Evolutionary conservation across 1,284 basidiomycete species (phyloP).

Genomic region (Apiotrichum mycotoxinovorans): DNA sequence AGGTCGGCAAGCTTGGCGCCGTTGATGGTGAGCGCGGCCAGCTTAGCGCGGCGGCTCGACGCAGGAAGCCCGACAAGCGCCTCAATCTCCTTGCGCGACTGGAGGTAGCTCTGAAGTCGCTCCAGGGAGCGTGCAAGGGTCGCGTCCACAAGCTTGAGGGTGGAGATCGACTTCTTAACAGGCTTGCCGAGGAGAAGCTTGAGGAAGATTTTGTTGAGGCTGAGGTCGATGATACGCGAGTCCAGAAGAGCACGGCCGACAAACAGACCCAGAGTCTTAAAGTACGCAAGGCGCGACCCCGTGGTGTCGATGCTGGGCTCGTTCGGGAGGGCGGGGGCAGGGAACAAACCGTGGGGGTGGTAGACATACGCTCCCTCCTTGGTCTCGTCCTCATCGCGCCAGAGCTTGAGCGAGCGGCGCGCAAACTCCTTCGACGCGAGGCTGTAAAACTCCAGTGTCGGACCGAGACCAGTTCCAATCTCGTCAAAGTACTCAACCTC

Average conservation of each 20-base stretch:
- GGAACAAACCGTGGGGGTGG: slow-evolving; percentile 83
- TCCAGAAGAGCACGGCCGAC: slow-evolving; percentile 97
- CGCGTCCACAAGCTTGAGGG: slow-evolving; percentile 74
- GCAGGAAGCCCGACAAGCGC: slow-evolving; percentile 39
- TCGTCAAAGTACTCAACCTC: slow-evolving; percentile 99
- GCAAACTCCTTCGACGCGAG: slow-evolving; percentile 91
- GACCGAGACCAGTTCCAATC: slow-evolving; percentile 95
- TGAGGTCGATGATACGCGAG: slow-evolving; percentile 93
- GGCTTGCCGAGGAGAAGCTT: slow-evolving; percentile 81
- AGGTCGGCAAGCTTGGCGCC: slow-evolving; percentile 70
- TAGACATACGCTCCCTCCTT: slow-evolving; percentile 66
- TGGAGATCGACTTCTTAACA: slow-evolving; percentile 75
- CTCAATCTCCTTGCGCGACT: slow-evolving; percentile 51
- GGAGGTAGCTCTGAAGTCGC: slow-evolving; percentile 63
- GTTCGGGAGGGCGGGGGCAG: slow-evolving; percentile 68
- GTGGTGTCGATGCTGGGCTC: slow-evolving; percentile 44
- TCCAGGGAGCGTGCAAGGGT: slow-evolving; percentile 79
- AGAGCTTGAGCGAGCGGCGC: slow-evolving; percentile 76
- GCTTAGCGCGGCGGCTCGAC: slow-evolving; percentile 41
- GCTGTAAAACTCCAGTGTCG: slow-evolving; percentile 97
- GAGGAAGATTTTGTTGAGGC: slow-evolving; percentile 88
- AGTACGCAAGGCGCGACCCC: slow-evolving; percentile 60
- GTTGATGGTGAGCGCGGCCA: slow-evolving; percentile 54
- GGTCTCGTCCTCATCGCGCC: slow-evolving; percentile 76
- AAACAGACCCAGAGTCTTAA: slow-evolving; percentile 90